Evolutionary conservation across 2,329 filamentous ascomycete genomes (phyloP).

Genomic region (Pezizomycotina sp.): DNA sequence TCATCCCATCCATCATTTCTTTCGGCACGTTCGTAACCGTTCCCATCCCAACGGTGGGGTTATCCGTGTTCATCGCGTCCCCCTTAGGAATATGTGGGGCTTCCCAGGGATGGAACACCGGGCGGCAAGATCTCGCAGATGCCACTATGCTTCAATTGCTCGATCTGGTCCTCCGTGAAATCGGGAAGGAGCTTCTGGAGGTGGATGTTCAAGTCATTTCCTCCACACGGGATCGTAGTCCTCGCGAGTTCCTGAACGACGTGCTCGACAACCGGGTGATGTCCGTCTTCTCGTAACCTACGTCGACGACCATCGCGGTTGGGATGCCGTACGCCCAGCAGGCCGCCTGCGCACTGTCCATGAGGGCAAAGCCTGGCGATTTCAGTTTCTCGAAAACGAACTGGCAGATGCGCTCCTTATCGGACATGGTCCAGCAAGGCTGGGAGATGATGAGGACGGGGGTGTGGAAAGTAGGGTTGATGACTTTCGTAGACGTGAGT

Average conservation of each 20-base stretch:
- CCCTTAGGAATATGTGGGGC: no score
- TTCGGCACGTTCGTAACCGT: slow-evolving; percentile 21
- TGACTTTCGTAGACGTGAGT: slow-evolving; percentile 66
- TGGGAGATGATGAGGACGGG: slow-evolving; percentile 81
- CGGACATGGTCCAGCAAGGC: slow-evolving; percentile 74
- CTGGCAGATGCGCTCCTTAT: slow-evolving; percentile 73
- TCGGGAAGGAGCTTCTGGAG: slow-evolving; percentile 52
- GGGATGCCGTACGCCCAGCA: slow-evolving; percentile 64
- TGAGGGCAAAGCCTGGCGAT: slow-evolving; percentile 75
- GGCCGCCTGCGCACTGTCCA: slow-evolving; percentile 75
- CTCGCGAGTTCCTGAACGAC: slow-evolving; percentile 51
- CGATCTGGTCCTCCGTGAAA: slow-evolving; percentile 50
- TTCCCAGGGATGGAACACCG: slow-evolving; percentile 32
- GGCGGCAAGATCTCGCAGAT: slow-evolving; percentile 53
- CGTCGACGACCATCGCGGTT: slow-evolving; percentile 73
- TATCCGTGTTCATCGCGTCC: slow-evolving; percentile 26
- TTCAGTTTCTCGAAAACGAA: slow-evolving; percentile 97
- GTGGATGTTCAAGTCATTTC: slow-evolving; percentile 66
- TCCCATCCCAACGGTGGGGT: slow-evolving; percentile 14
- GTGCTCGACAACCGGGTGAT: slow-evolving; percentile 75
- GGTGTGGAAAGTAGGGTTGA: slow-evolving; percentile 85
- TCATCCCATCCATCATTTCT: slow-evolving; percentile 39
- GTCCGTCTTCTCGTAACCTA: slow-evolving; percentile 83
- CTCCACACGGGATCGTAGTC: slow-evolving; percentile 55
- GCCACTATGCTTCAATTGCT: slow-evolving; percentile 50